Conservation (phyloP, 371 early-diverging fungal species). For the Gilbertella persicaria region DNA sequence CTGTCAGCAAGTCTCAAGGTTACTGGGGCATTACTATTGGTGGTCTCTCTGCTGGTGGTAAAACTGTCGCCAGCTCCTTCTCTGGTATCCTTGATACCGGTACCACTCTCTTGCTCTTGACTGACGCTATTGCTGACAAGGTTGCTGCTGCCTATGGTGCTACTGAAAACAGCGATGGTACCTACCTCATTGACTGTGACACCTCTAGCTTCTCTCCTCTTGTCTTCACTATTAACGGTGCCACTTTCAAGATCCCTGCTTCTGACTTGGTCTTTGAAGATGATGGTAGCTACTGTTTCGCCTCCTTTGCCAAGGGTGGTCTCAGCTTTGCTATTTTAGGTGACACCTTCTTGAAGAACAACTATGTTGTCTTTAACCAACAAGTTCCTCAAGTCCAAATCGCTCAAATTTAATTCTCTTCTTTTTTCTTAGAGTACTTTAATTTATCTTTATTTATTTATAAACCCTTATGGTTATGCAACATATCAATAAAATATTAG, state of each 20-base stretch:
- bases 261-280: too few species aligned
- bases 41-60: conserved; percentile 15
- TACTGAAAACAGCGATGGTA: conserved; percentile 23
- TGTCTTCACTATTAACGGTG: conserved; percentile 12
- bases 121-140: conserved; percentile 30
- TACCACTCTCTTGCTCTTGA: conserved; percentile 59
- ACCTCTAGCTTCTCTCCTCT: conserved; percentile 18
- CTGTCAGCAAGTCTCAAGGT: conserved; percentile 39
- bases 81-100: conserved; percentile 61
- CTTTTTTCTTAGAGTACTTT: too few species aligned
- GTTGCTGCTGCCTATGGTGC: conserved; percentile 19
- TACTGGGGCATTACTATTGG: conserved; percentile 51
- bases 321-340: too few species aligned
- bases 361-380: too few species aligned
- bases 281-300: too few species aligned
- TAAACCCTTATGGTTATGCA: too few species aligned
- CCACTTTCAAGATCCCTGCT: conserved; percentile 18
- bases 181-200: conserved; percentile 20
- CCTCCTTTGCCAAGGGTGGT: too few species aligned
- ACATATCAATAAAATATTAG: too few species aligned
- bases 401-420: too few species aligned
- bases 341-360: too few species aligned
- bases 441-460: too few species aligned
- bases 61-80: conserved; percentile 8
- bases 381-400: too few species aligned